These are phyloP conservation scores for Suillus brevipes DNA, from an alignment of 768 basidiomycete genomes.

Conservation along the genomic window DNA sequence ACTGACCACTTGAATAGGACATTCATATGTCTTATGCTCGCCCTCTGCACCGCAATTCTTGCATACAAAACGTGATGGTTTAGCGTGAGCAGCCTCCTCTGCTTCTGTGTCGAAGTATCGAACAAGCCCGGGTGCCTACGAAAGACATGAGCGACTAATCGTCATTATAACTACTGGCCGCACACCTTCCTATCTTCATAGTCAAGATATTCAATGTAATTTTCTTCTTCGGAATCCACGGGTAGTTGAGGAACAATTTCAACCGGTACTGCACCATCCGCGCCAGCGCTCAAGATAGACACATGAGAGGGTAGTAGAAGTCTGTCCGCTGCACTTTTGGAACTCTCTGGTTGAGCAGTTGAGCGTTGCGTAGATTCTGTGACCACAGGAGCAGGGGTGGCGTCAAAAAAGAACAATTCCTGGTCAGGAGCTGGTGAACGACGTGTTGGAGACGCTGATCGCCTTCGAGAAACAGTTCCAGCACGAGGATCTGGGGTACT, in stretches of 20 bases:
- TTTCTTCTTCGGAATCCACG: constrained; percentile 51
- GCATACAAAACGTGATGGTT: constrained; percentile 57
- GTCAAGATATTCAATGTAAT: constrained; percentile 78
- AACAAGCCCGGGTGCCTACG: constrained; percentile 47
- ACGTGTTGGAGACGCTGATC: constrained; percentile 41
- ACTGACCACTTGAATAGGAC: constrained; percentile 71
- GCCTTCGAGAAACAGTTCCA: constrained; percentile 30
- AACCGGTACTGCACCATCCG: constrained; percentile 36
- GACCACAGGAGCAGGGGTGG: constrained; percentile 37
- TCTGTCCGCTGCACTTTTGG: constrained; percentile 17
- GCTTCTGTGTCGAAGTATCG: constrained; percentile 65
- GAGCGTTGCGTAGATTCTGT: constrained; percentile 14
- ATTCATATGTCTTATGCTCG: constrained; percentile 66
- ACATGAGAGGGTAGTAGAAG: constrained; percentile 74
- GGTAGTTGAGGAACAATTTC: constrained; percentile 46
- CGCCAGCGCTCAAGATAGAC: constrained; percentile 43
- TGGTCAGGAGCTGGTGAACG: constrained; percentile 17
- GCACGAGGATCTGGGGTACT: constrained; percentile 7
- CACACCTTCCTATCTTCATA: constrained; percentile 64
- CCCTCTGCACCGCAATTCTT: constrained; percentile 78
- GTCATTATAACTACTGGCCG: neutral
- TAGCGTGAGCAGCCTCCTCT: constrained; percentile 39
- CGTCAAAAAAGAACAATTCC: constrained; percentile 53
- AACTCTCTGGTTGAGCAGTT: constrained; percentile 14
- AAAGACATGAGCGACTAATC: constrained; percentile 4